Percentiles rank a stretch among this genome's conserved stretches.
phyloP scores from a whole-genome alignment of 2,329 filamentous ascomycete species.

The Elsinoe fawcettii region DNA sequence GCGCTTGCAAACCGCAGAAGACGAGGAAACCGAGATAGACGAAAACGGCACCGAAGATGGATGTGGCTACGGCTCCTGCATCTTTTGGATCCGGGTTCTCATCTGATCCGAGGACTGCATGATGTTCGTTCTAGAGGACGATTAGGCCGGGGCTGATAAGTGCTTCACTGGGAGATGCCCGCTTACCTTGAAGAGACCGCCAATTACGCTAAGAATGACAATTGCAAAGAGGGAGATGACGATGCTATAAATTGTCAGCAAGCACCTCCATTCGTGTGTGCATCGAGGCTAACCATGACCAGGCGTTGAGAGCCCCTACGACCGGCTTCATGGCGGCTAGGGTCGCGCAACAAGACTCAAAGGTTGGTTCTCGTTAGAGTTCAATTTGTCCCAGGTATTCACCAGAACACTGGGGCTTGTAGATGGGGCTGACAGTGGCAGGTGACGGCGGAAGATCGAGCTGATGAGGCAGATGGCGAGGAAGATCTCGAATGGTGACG shows the following conservation, averaged over 20 bases:
- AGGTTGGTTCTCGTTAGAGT: not conserved
- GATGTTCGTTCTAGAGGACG: conserved; percentile 54
- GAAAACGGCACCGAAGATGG: conserved; percentile 79
- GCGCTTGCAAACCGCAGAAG: conserved; percentile 84
- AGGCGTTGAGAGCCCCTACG: conserved; percentile 84
- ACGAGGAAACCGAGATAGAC: conserved; percentile 92
- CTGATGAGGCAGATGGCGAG: not conserved
- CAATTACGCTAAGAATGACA: conserved; percentile 56
- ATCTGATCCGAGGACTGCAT: conserved; percentile 70
- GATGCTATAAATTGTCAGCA: conserved; percentile 49
- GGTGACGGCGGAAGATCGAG: not conserved
- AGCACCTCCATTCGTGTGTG: not conserved
- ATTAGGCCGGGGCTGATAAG: not conserved
- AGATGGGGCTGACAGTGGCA: not conserved
- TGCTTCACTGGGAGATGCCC: not conserved
- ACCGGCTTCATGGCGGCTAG: conserved; percentile 77
- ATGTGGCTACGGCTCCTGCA: conserved; percentile 68
- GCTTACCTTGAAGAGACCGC: conserved; percentile 64
- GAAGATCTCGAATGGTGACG: not conserved
- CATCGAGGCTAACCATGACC: conserved; percentile 67
- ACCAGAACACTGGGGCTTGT: not conserved
- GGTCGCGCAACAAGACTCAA: too few species aligned
- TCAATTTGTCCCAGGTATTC: not conserved
- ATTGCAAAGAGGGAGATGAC: conserved; percentile 59
- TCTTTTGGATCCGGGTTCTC: conserved; percentile 50